These are phyloP conservation scores for Chaetoceros muelleri DNA, from an alignment of 108 stramenopile genomes.

Conservation along the genomic window DNA sequence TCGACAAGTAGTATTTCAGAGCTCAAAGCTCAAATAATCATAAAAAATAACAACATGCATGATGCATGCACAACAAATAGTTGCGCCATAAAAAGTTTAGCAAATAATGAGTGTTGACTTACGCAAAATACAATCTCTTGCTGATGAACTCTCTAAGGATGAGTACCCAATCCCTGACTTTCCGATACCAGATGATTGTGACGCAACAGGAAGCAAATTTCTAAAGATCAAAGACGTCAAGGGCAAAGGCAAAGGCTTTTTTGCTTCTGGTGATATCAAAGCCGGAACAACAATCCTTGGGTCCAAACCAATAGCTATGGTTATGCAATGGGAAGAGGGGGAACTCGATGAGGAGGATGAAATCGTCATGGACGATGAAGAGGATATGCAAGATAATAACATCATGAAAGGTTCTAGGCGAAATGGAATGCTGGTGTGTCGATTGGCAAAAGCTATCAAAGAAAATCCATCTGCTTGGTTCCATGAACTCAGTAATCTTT, in stretches of 20 bases:
- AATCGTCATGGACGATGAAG: not conserved
- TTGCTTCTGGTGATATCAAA: slow-evolving; percentile 28
- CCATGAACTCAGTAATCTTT: slow-evolving; percentile 34
- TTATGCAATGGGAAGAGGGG: slow-evolving; percentile 7
- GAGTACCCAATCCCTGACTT: not conserved
- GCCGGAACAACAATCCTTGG: slow-evolving; percentile 37
- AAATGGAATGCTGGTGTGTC: slow-evolving; percentile 47
- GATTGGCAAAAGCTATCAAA: slow-evolving; percentile 30
- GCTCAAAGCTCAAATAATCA: too few relatives aligned
- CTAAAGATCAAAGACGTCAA: slow-evolving; percentile 27
- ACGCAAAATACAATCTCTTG: not conserved
- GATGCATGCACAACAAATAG: too few relatives aligned
- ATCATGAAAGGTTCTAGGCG: slow-evolving; percentile 22
- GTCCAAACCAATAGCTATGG: slow-evolving; percentile 47
- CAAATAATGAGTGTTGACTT: not conserved
- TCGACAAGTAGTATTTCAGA: too few relatives aligned
- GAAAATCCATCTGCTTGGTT: slow-evolving; percentile 40
- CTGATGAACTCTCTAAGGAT: not conserved
- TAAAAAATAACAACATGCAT: too few relatives aligned
- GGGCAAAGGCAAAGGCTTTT: slow-evolving; percentile 45
- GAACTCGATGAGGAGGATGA: slow-evolving; percentile 4
- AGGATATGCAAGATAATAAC: slow-evolving; percentile 3
- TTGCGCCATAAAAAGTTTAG: too few relatives aligned
- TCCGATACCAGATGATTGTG: not conserved
- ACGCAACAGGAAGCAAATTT: slow-evolving; percentile 1